Evolutionary conservation across 345 rosid genomes (phyloP).

Genomic region (Salix udensis): DNA sequence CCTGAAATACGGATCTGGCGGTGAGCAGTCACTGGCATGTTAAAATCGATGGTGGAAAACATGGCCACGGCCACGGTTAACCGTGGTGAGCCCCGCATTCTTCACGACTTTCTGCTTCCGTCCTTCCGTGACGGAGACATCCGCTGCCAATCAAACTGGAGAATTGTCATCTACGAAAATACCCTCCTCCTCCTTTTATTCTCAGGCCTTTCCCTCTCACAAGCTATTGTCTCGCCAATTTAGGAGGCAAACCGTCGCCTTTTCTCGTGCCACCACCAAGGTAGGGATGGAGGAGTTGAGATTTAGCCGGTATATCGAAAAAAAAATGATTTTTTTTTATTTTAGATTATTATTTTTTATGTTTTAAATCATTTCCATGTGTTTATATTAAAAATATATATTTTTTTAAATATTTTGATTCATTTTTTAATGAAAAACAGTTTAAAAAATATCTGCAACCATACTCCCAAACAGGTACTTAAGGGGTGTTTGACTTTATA

Average conservation of each 20-base stretch:
- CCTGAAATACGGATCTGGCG: constrained; percentile 36
- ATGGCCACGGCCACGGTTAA: constrained; percentile 49
- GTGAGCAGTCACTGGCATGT: constrained; percentile 10
- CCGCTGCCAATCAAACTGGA: constrained; percentile 16
- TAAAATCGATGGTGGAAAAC: constrained; percentile 17
- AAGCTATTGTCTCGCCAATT: not conserved
- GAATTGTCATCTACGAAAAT: constrained; percentile 11
- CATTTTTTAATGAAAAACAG: no score
- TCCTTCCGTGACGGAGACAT: constrained; percentile 25
- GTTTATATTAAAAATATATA: no score
- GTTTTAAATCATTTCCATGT: no score
- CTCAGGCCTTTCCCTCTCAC: not conserved
- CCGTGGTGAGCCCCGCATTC: not conserved
- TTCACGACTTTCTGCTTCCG: constrained; percentile 16
- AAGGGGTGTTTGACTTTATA: fast-evolving
- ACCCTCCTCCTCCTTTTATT: constrained; percentile 7
- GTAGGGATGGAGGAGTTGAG: not conserved
- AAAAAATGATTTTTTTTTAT: no score
- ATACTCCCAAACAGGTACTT: no score
- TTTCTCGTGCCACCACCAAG: not conserved
- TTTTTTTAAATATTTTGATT: no score
- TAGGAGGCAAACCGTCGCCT: not conserved
- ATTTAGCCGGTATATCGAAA: no score
- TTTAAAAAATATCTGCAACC: no score
- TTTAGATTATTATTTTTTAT: no score